These are phyloP conservation scores for Candida ponderosae DNA, from an alignment of 805 yeast genomes.

Conservation along the genomic window DNA sequence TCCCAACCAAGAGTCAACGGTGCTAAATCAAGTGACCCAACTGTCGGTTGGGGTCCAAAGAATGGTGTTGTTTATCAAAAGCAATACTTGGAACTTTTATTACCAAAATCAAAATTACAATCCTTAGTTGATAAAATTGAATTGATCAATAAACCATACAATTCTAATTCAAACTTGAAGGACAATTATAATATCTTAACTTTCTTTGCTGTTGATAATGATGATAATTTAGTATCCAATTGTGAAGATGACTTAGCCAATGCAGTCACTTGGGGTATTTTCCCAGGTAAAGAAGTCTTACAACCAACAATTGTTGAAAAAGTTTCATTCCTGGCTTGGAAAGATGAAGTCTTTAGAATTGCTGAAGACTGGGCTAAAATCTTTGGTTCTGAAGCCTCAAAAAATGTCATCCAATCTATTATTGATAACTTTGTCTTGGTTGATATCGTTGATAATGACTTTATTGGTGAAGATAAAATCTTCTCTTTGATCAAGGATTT, in stretches of 20 bases:
- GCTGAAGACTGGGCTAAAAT: slow-evolving; percentile 71
- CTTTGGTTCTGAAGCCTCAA: slow-evolving; percentile 26
- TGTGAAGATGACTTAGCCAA: slow-evolving; percentile 66
- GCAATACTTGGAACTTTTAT: slow-evolving; percentile 81
- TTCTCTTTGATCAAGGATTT: slow-evolving; percentile 39
- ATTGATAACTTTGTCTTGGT: slow-evolving; percentile 60
- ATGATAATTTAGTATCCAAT: slow-evolving; percentile 56
- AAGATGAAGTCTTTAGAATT: slow-evolving; percentile 85
- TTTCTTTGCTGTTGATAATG: slow-evolving; percentile 65
- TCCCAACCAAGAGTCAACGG: slow-evolving; percentile 95
- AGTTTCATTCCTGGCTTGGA: slow-evolving; percentile 92
- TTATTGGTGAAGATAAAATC: slow-evolving; percentile 47
- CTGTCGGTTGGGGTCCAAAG: slow-evolving; percentile 92
- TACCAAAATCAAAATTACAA: slow-evolving; percentile 44
- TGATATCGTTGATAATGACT: slow-evolving; percentile 89
- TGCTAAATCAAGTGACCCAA: slow-evolving; percentile 55
- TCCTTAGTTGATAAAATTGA: slow-evolving; percentile 37
- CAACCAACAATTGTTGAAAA: slow-evolving; percentile 96
- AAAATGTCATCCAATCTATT: slow-evolving; percentile 34
- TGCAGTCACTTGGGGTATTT: slow-evolving; percentile 98
- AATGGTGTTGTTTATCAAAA: slow-evolving; percentile 93
- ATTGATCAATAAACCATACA: slow-evolving; percentile 29
- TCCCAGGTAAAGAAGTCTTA: slow-evolving; percentile 89
- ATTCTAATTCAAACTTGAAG: slow-evolving; percentile 11
- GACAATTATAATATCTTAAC: slow-evolving; percentile 49